These are phyloP conservation scores for Lactifluus rugatus DNA, from an alignment of 768 basidiomycete genomes.

Conservation along the genomic window DNA sequence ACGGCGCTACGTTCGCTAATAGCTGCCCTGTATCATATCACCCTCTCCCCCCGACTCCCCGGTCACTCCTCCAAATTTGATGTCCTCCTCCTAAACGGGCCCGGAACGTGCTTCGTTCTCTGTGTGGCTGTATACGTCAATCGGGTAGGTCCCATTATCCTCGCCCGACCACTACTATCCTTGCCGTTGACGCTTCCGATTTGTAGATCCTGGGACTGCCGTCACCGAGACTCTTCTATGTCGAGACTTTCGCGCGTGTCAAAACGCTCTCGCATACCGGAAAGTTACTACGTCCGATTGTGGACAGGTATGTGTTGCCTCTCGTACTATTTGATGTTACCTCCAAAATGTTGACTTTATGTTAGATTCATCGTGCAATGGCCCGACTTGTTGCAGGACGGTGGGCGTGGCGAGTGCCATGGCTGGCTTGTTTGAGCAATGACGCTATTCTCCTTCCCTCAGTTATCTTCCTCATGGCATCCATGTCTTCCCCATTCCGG, in stretches of 20 bases:
- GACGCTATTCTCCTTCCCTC: not conserved
- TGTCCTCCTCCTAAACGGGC: constrained; percentile 83
- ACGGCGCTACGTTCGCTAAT: constrained; percentile 55
- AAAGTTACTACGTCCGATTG: constrained; percentile 68
- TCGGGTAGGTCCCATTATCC: constrained; percentile 39
- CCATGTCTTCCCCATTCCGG: not conserved
- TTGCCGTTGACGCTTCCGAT: not conserved
- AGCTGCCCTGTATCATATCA: constrained; percentile 51
- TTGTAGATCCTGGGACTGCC: constrained; percentile 63
- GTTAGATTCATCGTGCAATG: constrained; percentile 81
- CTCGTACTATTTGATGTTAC: not conserved
- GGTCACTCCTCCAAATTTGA: constrained; percentile 44
- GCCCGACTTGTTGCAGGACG: constrained; percentile 45
- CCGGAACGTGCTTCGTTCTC: constrained; percentile 84
- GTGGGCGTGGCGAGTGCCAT: constrained; percentile 38
- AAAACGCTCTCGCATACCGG: constrained; percentile 73
- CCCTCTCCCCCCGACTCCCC: constrained; percentile 35
- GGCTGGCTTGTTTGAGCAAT: constrained; percentile 55
- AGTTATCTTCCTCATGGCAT: not conserved
- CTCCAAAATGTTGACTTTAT: constrained; percentile 2
- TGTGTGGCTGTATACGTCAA: constrained; percentile 62
- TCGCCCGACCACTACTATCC: not conserved
- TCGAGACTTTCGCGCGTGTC: constrained; percentile 92
- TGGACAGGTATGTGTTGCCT: constrained; percentile 48
- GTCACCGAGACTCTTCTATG: constrained; percentile 68